A percentile compares a stretch with the other conserved stretches of the same genome.
Conservation (phyloP, 2,329 filamentous ascomycete genomes). For the Beauveria rudraprayagi region DNA sequence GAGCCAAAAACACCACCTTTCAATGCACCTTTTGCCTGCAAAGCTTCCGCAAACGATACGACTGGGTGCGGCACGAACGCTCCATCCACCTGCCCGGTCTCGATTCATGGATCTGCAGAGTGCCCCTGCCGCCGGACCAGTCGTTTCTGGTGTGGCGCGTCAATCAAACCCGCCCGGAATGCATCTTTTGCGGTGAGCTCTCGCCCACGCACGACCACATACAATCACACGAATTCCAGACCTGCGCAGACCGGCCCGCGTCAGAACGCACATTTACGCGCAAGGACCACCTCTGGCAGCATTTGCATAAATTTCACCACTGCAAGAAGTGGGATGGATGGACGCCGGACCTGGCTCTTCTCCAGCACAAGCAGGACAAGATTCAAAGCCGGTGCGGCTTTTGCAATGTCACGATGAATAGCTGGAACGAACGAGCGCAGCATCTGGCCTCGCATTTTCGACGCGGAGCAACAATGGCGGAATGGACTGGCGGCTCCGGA, state of each 20-base stretch:
- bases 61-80: slow-evolving; percentile 41
- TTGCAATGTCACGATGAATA: slow-evolving; percentile 18
- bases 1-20: slow-evolving; percentile 19
- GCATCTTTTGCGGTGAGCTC: slow-evolving; percentile 30
- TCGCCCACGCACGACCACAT: slow-evolving; percentile 29
- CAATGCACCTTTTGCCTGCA: slow-evolving; percentile 31
- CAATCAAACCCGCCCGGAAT: slow-evolving; percentile 33
- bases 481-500: slow-evolving; percentile 8
- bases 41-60: slow-evolving; percentile 32
- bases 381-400: slow-evolving; percentile 24
- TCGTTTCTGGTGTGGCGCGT: slow-evolving; percentile 41
- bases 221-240: slow-evolving; percentile 32
- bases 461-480: slow-evolving; percentile 21
- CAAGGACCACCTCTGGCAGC: slow-evolving; percentile 35
- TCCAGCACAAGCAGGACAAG: slow-evolving; percentile 23
- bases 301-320: slow-evolving; percentile 34
- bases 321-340: slow-evolving; percentile 41
- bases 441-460: slow-evolving; percentile 24
- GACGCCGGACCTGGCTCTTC: slow-evolving; percentile 31
- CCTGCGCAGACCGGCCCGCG: slow-evolving; percentile 40
- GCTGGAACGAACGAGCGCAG: slow-evolving; percentile 22
- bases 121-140: slow-evolving; percentile 24
- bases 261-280: slow-evolving; percentile 35
- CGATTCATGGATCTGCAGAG: slow-evolving; percentile 42
- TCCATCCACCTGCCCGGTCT: slow-evolving; percentile 38